A percentile compares a stretch with the other conserved stretches of the same genome.
These are phyloP conservation scores for Mangifera indica DNA, from an alignment of 345 rosid species.

Conservation along the genomic window DNA sequence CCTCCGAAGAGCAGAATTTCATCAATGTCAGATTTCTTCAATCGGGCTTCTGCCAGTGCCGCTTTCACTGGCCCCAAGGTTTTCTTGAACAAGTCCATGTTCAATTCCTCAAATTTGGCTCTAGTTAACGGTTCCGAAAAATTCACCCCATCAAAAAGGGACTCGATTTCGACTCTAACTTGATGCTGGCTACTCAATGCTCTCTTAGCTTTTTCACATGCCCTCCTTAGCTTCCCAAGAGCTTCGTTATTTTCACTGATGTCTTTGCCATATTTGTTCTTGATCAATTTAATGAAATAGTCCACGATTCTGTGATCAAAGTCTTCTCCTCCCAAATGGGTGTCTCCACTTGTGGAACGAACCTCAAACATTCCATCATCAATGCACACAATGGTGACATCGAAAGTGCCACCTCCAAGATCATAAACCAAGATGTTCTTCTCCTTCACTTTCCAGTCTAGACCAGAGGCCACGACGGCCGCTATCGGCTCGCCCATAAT, in stretches of 20 bases:
- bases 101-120: neutral
- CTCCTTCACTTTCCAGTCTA: conserved; percentile 40
- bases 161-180: conserved; percentile 19
- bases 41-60: conserved; percentile 41
- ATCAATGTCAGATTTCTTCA: conserved; percentile 34
- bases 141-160: conserved; percentile 40
- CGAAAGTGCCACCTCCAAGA: neutral
- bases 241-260: conserved; percentile 40
- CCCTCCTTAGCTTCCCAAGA: conserved; percentile 44
- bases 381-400: neutral
- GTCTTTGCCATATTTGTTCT: conserved; percentile 41
- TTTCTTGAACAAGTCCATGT: conserved; percentile 37
- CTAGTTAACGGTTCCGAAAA: conserved; percentile 46
- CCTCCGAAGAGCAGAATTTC: conserved; percentile 61
- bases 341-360: conserved; percentile 48
- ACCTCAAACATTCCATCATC: conserved; percentile 21
- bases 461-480: conserved; percentile 50
- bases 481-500: conserved; percentile 53
- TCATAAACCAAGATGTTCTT: conserved; percentile 30
- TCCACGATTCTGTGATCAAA: conserved; percentile 42
- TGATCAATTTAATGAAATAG: conserved; percentile 43
- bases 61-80: conserved; percentile 45
- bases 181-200: conserved; percentile 51
- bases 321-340: conserved; percentile 30
- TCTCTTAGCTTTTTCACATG: conserved; percentile 50